Evolutionary conservation across 2,329 filamentous ascomycete species (phyloP).

Genomic region (Colletotrichum trifolii): DNA sequence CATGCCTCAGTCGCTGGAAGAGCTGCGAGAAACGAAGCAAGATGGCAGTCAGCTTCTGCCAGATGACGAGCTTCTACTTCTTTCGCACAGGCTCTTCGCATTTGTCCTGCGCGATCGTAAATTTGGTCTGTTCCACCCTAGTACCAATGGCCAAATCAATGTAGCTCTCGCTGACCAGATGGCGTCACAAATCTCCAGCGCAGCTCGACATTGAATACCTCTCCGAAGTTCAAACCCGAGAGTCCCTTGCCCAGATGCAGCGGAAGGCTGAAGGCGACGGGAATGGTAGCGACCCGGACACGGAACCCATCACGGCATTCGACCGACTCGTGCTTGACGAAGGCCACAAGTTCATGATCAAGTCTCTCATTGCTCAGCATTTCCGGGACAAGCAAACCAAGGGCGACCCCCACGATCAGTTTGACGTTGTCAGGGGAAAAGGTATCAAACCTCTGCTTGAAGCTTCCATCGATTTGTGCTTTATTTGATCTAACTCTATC

Average conservation of each 20-base stretch:
- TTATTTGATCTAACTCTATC: not conserved
- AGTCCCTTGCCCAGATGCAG: not conserved
- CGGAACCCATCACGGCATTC: not conserved
- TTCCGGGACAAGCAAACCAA: not conserved
- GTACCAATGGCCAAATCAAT: not conserved
- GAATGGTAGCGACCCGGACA: too few species aligned
- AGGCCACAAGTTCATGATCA: not conserved
- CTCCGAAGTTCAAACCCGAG: not conserved
- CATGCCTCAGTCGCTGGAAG: too few species aligned
- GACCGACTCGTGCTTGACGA: not conserved
- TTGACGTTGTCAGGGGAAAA: conserved; percentile 9
- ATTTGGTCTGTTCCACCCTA: not conserved
- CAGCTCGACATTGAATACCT: not conserved
- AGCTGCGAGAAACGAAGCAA: too few species aligned
- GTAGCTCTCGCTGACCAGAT: not conserved
- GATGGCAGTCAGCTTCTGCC: too few species aligned
- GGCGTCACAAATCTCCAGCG: not conserved
- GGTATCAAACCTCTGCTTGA: not conserved
- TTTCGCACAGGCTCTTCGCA: not conserved
- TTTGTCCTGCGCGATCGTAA: conserved; percentile 1
- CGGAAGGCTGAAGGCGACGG: not conserved
- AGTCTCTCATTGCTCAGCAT: not conserved
- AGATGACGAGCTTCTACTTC: not conserved
- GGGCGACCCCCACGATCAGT: rapidly evolving
- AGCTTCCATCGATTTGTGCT: too few species aligned